Percentiles rank a stretch among this genome's conserved stretches.
phyloP scores from a whole-genome alignment of 495 filamentous ascomycete species.

The Penicillium steckii region DNA sequence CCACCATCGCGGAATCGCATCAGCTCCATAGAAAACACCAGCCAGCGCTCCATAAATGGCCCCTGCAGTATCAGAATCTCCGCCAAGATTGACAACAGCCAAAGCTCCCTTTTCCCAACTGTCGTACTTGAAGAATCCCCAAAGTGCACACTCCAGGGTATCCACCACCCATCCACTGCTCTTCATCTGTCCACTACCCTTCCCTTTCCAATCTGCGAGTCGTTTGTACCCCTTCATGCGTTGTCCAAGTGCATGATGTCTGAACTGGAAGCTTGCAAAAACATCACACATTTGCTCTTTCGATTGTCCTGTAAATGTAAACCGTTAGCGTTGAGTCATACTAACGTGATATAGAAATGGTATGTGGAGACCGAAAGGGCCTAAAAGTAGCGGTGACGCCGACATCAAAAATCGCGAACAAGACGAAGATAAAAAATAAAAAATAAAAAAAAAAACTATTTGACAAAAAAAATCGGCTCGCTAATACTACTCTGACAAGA shows the following conservation, averaged over 20 bases:
- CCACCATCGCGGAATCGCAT: constrained; percentile 34
- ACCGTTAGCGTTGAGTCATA: no score
- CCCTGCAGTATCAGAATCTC: constrained; percentile 51
- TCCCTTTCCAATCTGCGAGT: constrained; percentile 19
- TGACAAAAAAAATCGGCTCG: background rate
- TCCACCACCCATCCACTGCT: constrained; percentile 48
- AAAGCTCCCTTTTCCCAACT: constrained; percentile 42
- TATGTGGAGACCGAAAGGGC: background rate
- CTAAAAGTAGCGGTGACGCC: background rate
- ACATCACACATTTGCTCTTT: constrained; percentile 18
- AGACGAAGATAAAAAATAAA: background rate
- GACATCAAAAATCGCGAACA: background rate
- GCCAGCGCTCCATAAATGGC: constrained; percentile 51
- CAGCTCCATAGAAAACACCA: constrained; percentile 44
- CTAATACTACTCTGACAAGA: background rate
- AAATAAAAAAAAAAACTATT: no score
- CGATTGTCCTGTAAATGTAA: constrained; percentile 17
- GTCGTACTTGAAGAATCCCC: constrained; percentile 43
- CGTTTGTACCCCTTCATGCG: constrained; percentile 18
- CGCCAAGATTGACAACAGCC: constrained; percentile 45
- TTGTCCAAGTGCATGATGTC: constrained; percentile 18
- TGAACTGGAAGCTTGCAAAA: constrained; percentile 16
- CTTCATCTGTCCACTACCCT: constrained; percentile 17
- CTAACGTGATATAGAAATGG: no score
- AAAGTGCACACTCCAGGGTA: constrained; percentile 46